Conservation (phyloP, 2,329 filamentous ascomycete genomes). For the Ophiostoma sp. region DNA sequence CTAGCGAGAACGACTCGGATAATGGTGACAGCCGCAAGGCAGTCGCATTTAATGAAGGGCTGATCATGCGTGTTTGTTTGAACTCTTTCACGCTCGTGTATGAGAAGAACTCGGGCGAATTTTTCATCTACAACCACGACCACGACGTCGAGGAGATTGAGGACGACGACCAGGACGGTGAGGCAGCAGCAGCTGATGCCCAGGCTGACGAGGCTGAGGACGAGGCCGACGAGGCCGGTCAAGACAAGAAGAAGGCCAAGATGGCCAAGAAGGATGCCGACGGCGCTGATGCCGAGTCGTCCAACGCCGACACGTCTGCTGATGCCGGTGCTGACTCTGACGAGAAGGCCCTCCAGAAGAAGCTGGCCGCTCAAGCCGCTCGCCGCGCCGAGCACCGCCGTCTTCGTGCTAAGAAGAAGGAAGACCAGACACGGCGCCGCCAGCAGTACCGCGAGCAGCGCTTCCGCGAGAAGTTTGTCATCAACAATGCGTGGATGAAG, state of each 20-base stretch:
- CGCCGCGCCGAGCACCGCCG: conserved; percentile 20
- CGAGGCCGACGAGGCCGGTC: not conserved
- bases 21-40: conserved; percentile 61
- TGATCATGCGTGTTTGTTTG: conserved; percentile 72
- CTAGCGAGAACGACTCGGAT: conserved; percentile 63
- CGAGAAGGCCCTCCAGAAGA: conserved; percentile 8
- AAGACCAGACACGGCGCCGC: conserved; percentile 34
- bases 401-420: conserved; percentile 52
- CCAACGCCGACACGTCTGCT: not conserved
- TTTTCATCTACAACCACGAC: conserved; percentile 69
- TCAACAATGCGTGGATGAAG: conserved; percentile 77
- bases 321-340: not conserved
- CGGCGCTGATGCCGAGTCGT: not conserved
- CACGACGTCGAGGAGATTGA: conserved; percentile 54
- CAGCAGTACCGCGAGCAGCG: conserved; percentile 47
- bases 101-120: conserved; percentile 68
- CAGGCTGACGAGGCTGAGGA: not conserved
- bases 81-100: conserved; percentile 80
- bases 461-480: conserved; percentile 76
- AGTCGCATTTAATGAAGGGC: conserved; percentile 65
- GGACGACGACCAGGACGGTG: conserved; percentile 18
- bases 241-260: not conserved
- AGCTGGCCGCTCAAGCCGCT: conserved; percentile 19
- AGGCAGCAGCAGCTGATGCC: not conserved
- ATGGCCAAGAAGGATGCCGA: not conserved